A percentile compares a stretch with the other conserved stretches of the same genome.
Conservation (phyloP, 208 protist genomes). For the Acanthamoeba healyi region DNA sequence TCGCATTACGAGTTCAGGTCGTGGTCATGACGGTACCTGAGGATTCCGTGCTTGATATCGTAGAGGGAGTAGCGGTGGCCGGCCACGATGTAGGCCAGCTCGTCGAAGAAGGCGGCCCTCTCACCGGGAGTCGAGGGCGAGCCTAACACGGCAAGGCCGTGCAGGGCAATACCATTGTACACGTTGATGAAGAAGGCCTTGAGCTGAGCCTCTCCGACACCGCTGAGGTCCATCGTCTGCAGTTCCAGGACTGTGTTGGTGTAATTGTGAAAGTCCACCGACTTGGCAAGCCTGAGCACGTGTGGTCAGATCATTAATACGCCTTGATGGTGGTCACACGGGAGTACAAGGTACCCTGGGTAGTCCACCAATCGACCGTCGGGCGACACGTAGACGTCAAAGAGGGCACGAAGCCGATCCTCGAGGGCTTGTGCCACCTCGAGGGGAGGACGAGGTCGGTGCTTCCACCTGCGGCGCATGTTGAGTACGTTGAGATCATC, state of each 20-base stretch:
- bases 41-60: constrained; percentile 69
- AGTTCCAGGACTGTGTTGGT: constrained; percentile 11
- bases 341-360: not conserved
- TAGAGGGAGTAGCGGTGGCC: constrained; percentile 65
- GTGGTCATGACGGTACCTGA: constrained; percentile 19
- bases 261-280: constrained; percentile 61
- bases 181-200: constrained; percentile 70
- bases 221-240: constrained; percentile 42
- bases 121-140: constrained; percentile 37
- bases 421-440: constrained; percentile 6
- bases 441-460: not conserved
- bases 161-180: constrained; percentile 61
- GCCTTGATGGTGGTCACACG: not conserved
- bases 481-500: constrained; percentile 58
- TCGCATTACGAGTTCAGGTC: no score
- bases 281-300: constrained; percentile 46
- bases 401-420: not conserved
- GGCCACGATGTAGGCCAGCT: constrained; percentile 50
- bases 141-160: constrained; percentile 9
- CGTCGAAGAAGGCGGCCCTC: constrained; percentile 65
- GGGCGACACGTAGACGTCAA: not conserved
- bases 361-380: constrained; percentile 35
- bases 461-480: constrained; percentile 24
- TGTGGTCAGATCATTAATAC: not conserved
- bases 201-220: not conserved